These are phyloP conservation scores for Tylopilus sp. DNA, from an alignment of 768 basidiomycete genomes.

Conservation along the genomic window DNA sequence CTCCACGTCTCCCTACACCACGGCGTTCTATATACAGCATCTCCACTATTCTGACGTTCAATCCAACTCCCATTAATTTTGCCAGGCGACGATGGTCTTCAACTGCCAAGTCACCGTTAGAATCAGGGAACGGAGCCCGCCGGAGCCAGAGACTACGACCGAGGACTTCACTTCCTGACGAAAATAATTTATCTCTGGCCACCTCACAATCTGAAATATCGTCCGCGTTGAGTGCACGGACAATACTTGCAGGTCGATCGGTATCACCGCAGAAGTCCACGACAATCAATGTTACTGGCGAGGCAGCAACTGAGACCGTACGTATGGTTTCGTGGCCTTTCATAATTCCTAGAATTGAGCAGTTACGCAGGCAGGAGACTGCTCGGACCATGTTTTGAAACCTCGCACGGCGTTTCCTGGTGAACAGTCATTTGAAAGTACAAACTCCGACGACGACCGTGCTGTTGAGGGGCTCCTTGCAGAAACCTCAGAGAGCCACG, in stretches of 20 bases:
- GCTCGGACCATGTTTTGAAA: conserved; percentile 23
- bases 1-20: conserved; percentile 24
- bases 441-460: conserved; percentile 37
- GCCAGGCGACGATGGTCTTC: conserved; percentile 61
- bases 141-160: conserved; percentile 36
- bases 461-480: conserved; percentile 31
- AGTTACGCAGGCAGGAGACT: conserved; percentile 28
- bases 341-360: conserved; percentile 29
- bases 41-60: conserved; percentile 48
- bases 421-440: conserved; percentile 32
- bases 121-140: conserved; percentile 32
- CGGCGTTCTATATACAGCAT: conserved; percentile 16
- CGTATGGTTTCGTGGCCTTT: conserved; percentile 29
- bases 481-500: conserved; percentile 31
- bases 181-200: conserved; percentile 29
- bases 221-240: conserved; percentile 28
- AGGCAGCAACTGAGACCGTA: conserved; percentile 29
- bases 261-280: conserved; percentile 32
- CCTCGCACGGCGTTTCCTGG: conserved; percentile 26
- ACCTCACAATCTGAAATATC: conserved; percentile 26
- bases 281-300: conserved; percentile 18
- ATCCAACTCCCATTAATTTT: conserved; percentile 62
- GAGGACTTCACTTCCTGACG: conserved; percentile 26
- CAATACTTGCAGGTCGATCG: conserved; percentile 32
- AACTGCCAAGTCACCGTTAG: conserved; percentile 33